Percentiles rank a stretch among this genome's conserved stretches.
Conservation (phyloP, 208 protist genomes). For the Leishmania martiniquensis region DNA sequence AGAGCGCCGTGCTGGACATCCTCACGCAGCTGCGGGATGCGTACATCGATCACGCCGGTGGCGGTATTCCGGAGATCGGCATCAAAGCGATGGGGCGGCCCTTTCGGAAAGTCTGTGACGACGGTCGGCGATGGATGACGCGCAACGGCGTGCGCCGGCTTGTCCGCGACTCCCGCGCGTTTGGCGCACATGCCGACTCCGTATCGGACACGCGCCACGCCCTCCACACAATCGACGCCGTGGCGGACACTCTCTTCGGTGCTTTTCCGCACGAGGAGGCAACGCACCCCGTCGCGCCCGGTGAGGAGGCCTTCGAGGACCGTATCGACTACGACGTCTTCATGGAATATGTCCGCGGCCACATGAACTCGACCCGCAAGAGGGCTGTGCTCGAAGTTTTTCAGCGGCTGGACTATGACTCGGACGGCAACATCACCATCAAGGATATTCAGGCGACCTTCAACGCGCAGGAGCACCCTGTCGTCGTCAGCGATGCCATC, state of each 20-base stretch:
- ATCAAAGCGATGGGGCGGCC: conserved; percentile 92
- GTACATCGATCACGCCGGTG: conserved; percentile 76
- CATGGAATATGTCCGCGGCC: conserved; percentile 84
- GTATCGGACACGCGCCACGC: conserved; percentile 49
- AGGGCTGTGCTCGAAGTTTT: conserved; percentile 81
- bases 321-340: conserved; percentile 87
- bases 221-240: conserved; percentile 32
- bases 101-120: conserved; percentile 64
- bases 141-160: conserved; percentile 63
- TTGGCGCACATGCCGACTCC: conserved; percentile 33
- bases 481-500: conserved; percentile 72
- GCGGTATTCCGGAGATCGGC: conserved; percentile 88
- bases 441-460: conserved; percentile 81
- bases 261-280: conserved; percentile 78
- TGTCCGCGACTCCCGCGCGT: conserved; percentile 72
- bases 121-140: conserved; percentile 89
- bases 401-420: conserved; percentile 81
- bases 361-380: conserved; percentile 86
- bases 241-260: conserved; percentile 54
- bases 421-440: conserved; percentile 75
- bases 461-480: conserved; percentile 85
- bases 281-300: conserved; percentile 3
- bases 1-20: conserved; percentile 42
- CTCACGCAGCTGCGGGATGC: conserved; percentile 74
- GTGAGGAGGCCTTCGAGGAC: conserved; percentile 18